A percentile compares a stretch with the other conserved stretches of the same genome.
Conservation (phyloP, 2,329 filamentous ascomycete species). For the Phyllosticta citriasiana region DNA sequence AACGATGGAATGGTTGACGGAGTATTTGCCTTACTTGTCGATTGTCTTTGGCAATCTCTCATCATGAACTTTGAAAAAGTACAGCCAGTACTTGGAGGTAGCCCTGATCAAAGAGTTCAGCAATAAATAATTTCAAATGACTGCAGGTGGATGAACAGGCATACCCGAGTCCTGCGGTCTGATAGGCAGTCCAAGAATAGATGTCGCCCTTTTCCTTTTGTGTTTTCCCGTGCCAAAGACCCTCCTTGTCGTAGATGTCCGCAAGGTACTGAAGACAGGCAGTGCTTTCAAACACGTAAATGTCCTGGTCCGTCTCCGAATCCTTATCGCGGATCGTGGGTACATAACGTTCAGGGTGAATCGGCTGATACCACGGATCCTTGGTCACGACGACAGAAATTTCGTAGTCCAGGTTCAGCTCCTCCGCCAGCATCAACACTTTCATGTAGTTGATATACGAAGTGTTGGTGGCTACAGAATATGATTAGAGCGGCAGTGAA, state of each 20-base stretch:
- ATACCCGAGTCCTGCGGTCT: conserved; percentile 29
- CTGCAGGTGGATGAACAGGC: no score
- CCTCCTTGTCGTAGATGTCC: conserved; percentile 24
- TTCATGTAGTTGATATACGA: conserved; percentile 33
- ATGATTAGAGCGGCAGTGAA: conserved; percentile 1
- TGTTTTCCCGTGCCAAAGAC: conserved; percentile 23
- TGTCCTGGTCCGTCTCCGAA: conserved; percentile 19
- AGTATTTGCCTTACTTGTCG: conserved; percentile 13
- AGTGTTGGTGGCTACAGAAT: conserved; percentile 22
- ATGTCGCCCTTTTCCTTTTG: conserved; percentile 21
- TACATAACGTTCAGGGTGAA: conserved; percentile 29
- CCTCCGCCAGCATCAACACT: conserved; percentile 27
- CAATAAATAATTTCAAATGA: no score
- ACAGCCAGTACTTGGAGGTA: conserved; percentile 29
- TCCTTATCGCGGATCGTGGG: conserved; percentile 26
- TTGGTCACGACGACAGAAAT: conserved; percentile 27
- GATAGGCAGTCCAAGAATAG: conserved; percentile 26
- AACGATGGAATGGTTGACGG: background rate
- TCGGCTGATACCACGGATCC: conserved; percentile 21
- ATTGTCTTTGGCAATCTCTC: conserved; percentile 13
- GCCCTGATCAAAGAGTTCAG: conserved; percentile 4
- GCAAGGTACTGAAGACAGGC: conserved; percentile 29
- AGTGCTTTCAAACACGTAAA: conserved; percentile 28
- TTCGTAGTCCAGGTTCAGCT: conserved; percentile 23
- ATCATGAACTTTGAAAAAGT: conserved; percentile 15